Evolutionary conservation across 1,139 yeast genomes (phyloP), one percentile per base, ranked within the genome.

Genomic region (Yamadazyma sp.): DNA sequence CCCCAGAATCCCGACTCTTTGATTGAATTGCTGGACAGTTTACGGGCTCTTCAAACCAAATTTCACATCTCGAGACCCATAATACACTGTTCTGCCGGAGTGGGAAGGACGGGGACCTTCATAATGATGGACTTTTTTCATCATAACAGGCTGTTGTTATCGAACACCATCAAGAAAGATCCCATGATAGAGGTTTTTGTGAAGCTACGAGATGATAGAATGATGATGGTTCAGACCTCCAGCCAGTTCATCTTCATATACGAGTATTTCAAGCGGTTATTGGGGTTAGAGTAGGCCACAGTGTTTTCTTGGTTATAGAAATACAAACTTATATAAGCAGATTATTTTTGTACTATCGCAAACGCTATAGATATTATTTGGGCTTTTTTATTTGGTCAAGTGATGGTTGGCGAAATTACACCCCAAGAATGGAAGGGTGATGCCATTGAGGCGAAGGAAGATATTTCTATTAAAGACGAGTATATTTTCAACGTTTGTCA

Each of bases 11-110:
- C 62, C 6, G 56, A 56, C 3, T 75, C 79, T 1, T 57, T 81
- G 35, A 38, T 58, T 3, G 45, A 50, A 4, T 46, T 68, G 18
- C 62, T 70, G 24, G 42, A 47, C 10, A 58, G 57, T 13, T 52
- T 70, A 6, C 43, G 46, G 10, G 33, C 35, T 5, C 28, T 56
- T 1, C 44, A 47, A 40, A 28, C 22, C 1, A 21, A 34, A 3
- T 28, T 34, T 2, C 39, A 48, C 20, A 36, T 45, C 3, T 53
- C 61, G 1, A 48, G 57, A 0, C 78, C 78, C 2, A 61, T 72
- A 7, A 82, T 84, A 2, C 95, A 86, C 54, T 86, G 95, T 51
- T 83, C 92, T 2, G 95, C 95, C 0, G 95, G 95, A 0, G 89
- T 86, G 15, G 95, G 95, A 4, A 65, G 95, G 42, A 80, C 94